Percentiles rank a stretch among this genome's conserved stretches.
phyloP scores from a whole-genome alignment of 768 basidiomycete genomes.

The Cystofilobasidium ferigula region DNA sequence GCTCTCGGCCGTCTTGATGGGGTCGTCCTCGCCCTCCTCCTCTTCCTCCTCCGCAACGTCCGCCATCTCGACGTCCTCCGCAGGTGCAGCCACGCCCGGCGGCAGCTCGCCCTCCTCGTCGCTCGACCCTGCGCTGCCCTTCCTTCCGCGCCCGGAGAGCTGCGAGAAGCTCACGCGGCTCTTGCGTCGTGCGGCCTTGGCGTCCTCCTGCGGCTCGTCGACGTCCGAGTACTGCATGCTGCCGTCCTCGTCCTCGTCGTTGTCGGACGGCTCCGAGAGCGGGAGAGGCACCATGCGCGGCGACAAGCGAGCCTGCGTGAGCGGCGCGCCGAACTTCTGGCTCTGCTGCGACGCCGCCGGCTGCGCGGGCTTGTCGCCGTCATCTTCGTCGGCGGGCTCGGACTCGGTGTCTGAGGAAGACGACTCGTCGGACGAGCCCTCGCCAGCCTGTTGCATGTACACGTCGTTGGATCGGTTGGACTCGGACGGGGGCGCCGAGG shows the following conservation, averaged over 20 bases:
- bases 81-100: background rate
- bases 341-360: background rate
- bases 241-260: background rate
- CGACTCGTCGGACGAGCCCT: slow-evolving; percentile 15
- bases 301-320: background rate
- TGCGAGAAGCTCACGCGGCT: background rate
- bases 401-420: background rate
- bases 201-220: background rate
- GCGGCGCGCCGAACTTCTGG: background rate
- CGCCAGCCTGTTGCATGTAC: slow-evolving; percentile 15
- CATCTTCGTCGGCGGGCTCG: slow-evolving; percentile 4
- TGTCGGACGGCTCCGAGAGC: background rate
- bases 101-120: background rate
- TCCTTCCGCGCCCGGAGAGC: too few species aligned
- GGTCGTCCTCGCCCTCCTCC: background rate
- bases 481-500: background rate
- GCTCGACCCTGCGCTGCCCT: background rate
- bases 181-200: background rate
- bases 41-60: background rate
- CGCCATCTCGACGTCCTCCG: background rate
- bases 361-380: background rate
- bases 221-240: background rate
- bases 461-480: slow-evolving; percentile 11
- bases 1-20: background rate
- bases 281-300: background rate